Conservation (phyloP, 495 filamentous ascomycete species). For the Annulohypoxylon moriforme region DNA sequence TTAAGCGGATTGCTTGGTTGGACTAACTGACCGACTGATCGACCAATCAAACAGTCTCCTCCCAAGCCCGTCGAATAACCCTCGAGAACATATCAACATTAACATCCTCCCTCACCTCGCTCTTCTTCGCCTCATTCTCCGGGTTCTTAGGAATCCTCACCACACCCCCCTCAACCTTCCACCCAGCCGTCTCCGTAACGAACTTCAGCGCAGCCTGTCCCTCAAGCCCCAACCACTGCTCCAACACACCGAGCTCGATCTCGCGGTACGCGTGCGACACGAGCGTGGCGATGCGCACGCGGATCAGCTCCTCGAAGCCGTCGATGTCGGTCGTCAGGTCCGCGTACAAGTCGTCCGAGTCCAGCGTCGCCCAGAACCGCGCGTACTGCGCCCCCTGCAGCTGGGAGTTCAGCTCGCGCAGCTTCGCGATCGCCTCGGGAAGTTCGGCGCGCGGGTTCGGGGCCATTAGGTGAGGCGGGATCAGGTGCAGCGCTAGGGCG, state of each 20-base stretch:
- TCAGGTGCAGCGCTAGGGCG: conserved; percentile 90
- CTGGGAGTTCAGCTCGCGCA: conserved; percentile 82
- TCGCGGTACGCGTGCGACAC: conserved; percentile 89
- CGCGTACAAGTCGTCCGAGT: conserved; percentile 94
- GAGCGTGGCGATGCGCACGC: conserved; percentile 88
- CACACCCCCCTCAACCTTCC: conserved; percentile 72
- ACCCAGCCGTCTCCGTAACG: conserved; percentile 84
- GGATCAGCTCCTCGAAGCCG: conserved; percentile 96
- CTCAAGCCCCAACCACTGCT: conserved; percentile 88
- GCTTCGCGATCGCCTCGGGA: conserved; percentile 88
- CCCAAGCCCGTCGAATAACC: conserved; percentile 87
- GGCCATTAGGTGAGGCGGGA: conserved; percentile 64
- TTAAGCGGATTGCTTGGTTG: background rate
- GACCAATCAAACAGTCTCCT: conserved; percentile 78
- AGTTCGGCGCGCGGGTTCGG: conserved; percentile 67
- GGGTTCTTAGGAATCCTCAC: conserved; percentile 87
- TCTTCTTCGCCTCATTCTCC: conserved; percentile 98
- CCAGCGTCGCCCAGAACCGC: conserved; percentile 91
- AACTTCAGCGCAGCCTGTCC: conserved; percentile 80
- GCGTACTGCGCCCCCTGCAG: conserved; percentile 88
- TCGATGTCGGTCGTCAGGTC: conserved; percentile 93
- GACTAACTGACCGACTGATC: background rate
- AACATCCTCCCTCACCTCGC: conserved; percentile 94
- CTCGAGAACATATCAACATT: conserved; percentile 89
- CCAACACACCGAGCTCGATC: conserved; percentile 77